Evolutionary conservation across 768 basidiomycete species (phyloP).

Genomic region (Tulasnella sp.): DNA sequence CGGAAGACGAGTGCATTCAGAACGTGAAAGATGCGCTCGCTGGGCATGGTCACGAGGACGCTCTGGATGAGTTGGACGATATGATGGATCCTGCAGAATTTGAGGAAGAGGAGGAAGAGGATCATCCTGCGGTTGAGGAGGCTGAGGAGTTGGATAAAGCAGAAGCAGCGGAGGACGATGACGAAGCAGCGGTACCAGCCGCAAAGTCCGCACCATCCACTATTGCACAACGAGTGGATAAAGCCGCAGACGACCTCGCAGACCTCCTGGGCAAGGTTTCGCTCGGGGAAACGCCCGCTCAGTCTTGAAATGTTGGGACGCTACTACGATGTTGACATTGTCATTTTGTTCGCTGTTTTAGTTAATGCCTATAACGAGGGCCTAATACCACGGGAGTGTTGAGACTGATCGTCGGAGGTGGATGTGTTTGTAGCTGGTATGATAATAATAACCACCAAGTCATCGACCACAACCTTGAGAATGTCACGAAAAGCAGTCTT

Average conservation of each 20-base stretch:
- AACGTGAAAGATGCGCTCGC: slow-evolving; percentile 37
- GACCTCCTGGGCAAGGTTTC: slow-evolving; percentile 58
- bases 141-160: slow-evolving; percentile 30
- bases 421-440: neutral
- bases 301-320: neutral
- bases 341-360: neutral
- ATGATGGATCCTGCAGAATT: slow-evolving; percentile 60
- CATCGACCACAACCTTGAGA: neutral
- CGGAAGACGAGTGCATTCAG: slow-evolving; percentile 40
- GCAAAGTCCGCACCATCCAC: slow-evolving; percentile 31
- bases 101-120: slow-evolving; percentile 30
- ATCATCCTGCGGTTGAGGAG: slow-evolving; percentile 25
- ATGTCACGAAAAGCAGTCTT: neutral
- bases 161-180: slow-evolving; percentile 38
- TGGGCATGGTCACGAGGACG: slow-evolving; percentile 57
- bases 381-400: neutral
- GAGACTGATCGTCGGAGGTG: too few species aligned
- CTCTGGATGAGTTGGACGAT: slow-evolving; percentile 68
- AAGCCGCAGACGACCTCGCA: slow-evolving; percentile 50
- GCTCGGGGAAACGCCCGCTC: slow-evolving; percentile 9
- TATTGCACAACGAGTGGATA: slow-evolving; percentile 24
- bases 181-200: slow-evolving; percentile 39
- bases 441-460: neutral
- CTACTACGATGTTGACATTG: neutral
- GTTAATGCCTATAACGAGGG: too few species aligned